These are phyloP conservation scores for Ascochyta viciae-villosae DNA, from an alignment of 2,329 filamentous ascomycete genomes.

Conservation along the genomic window DNA sequence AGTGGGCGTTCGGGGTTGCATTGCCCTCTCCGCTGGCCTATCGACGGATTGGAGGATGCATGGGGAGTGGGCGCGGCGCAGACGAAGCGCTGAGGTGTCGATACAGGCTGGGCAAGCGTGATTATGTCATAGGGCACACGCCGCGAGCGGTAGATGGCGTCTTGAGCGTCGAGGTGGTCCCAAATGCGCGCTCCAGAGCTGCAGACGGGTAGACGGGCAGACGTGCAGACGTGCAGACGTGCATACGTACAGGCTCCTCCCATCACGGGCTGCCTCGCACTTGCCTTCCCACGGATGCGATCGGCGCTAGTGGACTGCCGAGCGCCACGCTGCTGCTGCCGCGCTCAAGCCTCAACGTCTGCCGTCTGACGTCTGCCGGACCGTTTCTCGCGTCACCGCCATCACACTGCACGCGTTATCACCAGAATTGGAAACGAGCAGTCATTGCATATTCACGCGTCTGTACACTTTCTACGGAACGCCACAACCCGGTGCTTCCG, in stretches of 20 bases:
- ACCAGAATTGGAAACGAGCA: too few species aligned
- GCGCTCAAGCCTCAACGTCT: background rate
- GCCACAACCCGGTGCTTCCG: background rate
- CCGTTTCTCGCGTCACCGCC: background rate
- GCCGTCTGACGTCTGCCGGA: background rate
- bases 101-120: constrained; percentile 9
- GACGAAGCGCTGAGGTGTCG: constrained; percentile 22
- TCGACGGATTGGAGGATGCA: constrained; percentile 26
- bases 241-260: background rate
- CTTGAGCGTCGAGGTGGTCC: background rate
- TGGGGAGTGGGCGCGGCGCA: constrained; percentile 24
- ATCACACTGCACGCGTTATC: background rate
- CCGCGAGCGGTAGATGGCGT: background rate
- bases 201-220: too few species aligned
- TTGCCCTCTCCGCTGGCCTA: constrained; percentile 39
- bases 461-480: background rate
- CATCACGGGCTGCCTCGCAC: background rate
- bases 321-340: constrained; percentile 1
- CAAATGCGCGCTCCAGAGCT: background rate
- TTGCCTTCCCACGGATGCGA: background rate
- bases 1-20: constrained; percentile 63
- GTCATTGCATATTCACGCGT: too few species aligned
- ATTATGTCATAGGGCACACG: constrained; percentile 11
- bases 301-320: constrained; percentile 8
- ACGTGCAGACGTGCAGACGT: too few species aligned